Evolutionary conservation across 139 green algal species (phyloP).

Genomic region (Spirogloea muscicola): DNA sequence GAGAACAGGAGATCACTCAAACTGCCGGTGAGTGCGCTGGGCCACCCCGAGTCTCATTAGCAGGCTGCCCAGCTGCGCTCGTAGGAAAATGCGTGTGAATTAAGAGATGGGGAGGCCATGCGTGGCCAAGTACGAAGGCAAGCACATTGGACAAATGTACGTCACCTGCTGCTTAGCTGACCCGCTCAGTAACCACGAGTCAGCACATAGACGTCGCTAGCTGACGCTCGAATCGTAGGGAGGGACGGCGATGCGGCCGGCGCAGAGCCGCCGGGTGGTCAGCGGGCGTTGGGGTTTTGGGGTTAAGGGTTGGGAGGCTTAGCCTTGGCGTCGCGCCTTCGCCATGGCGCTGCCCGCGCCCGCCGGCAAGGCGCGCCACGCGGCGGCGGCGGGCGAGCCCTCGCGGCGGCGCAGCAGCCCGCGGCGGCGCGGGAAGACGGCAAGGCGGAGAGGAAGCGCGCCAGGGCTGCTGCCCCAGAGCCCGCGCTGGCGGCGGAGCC

Average conservation of each 20-base stretch:
- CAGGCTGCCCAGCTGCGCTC: too few relatives aligned
- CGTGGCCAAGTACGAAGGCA: too few relatives aligned
- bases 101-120: too few relatives aligned
- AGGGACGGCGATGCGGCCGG: neutral
- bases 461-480: neutral
- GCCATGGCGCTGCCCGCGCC: neutral
- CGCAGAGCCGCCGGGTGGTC: neutral
- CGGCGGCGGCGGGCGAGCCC: neutral
- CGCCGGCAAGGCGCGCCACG: neutral
- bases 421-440: neutral
- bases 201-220: too few relatives aligned
- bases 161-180: too few relatives aligned
- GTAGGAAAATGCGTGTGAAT: too few relatives aligned
- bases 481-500: neutral
- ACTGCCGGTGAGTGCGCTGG: too few relatives aligned
- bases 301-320: neutral
- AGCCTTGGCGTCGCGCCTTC: neutral
- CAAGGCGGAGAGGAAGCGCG: neutral
- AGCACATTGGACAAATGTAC: too few relatives aligned
- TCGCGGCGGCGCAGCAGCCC: neutral
- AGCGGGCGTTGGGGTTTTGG: neutral
- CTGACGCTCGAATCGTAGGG: too few relatives aligned
- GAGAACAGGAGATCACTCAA: too few relatives aligned
- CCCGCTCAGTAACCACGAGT: too few relatives aligned
- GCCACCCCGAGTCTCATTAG: too few relatives aligned